phyloP scores from a whole-genome alignment of 345 rosid species.

The Ceriops zippeliana region DNA sequence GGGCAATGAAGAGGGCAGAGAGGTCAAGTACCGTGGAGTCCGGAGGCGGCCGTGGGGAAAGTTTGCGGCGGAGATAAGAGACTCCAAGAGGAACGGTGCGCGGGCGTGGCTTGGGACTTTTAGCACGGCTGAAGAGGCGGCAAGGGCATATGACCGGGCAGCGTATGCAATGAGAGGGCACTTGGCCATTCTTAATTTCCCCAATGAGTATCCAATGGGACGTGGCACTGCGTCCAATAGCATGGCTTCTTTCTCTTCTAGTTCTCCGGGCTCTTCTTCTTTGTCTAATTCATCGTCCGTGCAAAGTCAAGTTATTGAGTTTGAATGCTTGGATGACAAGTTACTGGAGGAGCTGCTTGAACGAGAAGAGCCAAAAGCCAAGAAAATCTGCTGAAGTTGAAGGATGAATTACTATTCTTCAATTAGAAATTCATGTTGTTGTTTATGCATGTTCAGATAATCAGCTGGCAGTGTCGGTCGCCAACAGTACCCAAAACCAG shows the following conservation, averaged over 20 bases:
- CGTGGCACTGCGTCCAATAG: neutral
- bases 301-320: slow-evolving; percentile 60
- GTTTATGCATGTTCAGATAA: no score
- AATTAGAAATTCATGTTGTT: no score
- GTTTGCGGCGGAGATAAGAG: slow-evolving; percentile 87
- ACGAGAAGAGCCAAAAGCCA: slow-evolving; percentile 43
- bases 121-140: slow-evolving; percentile 84
- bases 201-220: slow-evolving; percentile 53
- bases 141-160: slow-evolving; percentile 81
- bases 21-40: slow-evolving; percentile 67
- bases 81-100: slow-evolving; percentile 67
- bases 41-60: slow-evolving; percentile 88
- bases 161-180: slow-evolving; percentile 85
- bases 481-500: no score
- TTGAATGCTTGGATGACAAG: slow-evolving; percentile 71
- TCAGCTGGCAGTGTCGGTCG: no score
- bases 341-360: slow-evolving; percentile 82
- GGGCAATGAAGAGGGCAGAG: slow-evolving; percentile 21
- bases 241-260: slow-evolving; percentile 15
- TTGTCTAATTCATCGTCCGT: slow-evolving; percentile 33
- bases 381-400: neutral
- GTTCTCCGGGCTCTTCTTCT: neutral
- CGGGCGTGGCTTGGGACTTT: slow-evolving; percentile 90
- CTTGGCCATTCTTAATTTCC: slow-evolving; percentile 75
- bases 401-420: no score